These are phyloP conservation scores for Penicillium sp. DNA, from an alignment of 2,329 filamentous ascomycete species.

Conservation along the genomic window DNA sequence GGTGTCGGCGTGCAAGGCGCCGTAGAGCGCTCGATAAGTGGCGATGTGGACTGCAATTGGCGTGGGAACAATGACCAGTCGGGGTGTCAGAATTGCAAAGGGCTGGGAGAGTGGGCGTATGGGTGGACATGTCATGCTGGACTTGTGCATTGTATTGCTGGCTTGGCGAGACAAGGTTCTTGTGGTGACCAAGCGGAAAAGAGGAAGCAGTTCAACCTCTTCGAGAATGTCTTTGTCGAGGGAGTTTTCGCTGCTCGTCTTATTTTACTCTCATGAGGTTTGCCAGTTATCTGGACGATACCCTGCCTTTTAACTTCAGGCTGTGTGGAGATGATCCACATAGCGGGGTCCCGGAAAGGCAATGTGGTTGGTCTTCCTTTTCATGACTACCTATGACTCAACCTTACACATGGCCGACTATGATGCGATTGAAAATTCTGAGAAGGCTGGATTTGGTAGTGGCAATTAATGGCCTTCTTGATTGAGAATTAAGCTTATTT, in stretches of 20 bases:
- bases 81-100: constrained; percentile 21
- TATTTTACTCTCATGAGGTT: not conserved
- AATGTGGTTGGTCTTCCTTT: not conserved
- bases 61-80: constrained; percentile 23
- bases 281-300: not conserved
- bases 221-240: too few species aligned
- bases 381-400: too few species aligned
- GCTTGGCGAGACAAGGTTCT: too few species aligned
- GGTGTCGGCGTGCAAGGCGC: constrained; percentile 17
- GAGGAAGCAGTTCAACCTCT: not conserved
- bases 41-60: constrained; percentile 16
- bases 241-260: too few species aligned
- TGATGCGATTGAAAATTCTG: too few species aligned
- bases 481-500: too few species aligned
- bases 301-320: not conserved
- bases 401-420: too few species aligned
- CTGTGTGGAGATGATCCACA: not conserved
- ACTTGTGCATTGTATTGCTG: not conserved
- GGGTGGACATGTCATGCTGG: not conserved
- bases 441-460: too few species aligned
- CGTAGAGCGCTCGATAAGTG: constrained; percentile 23
- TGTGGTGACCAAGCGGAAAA: not conserved
- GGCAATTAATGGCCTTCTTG: too few species aligned
- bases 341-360: not conserved
- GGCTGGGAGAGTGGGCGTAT: constrained; percentile 1